Evolutionary conservation across 768 basidiomycete species (phyloP).

Genomic region (Megacollybia marginata): DNA sequence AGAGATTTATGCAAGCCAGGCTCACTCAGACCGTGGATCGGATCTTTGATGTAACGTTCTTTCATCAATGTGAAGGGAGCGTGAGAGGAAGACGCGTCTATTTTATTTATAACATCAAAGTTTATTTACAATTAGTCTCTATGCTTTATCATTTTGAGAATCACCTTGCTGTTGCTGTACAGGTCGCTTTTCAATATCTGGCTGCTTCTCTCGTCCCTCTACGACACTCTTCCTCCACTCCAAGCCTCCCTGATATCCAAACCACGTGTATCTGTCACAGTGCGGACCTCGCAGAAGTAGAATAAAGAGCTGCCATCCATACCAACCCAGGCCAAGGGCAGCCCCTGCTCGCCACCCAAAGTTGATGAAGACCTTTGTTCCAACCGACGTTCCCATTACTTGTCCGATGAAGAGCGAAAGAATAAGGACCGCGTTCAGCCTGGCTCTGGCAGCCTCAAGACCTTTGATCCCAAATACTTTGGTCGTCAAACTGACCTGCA

Average conservation of each 20-base stretch:
- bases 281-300: slow-evolving; percentile 69
- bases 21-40: slow-evolving; percentile 35
- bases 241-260: slow-evolving; percentile 56
- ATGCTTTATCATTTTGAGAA: no score
- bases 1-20: slow-evolving; percentile 1
- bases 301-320: slow-evolving; percentile 46
- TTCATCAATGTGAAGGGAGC: no score
- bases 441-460: slow-evolving; percentile 41
- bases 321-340: slow-evolving; percentile 50
- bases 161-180: no score
- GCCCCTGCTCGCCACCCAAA: slow-evolving; percentile 69
- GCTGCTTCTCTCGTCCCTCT: neutral
- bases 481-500: slow-evolving; percentile 28
- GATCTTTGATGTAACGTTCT: slow-evolving; percentile 23
- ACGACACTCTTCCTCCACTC: slow-evolving; percentile 8
- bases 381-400: slow-evolving; percentile 74
- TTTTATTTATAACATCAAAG: no score
- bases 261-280: slow-evolving; percentile 45
- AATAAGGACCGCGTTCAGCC: slow-evolving; percentile 51
- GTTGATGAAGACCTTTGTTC: slow-evolving; percentile 60
- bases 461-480: slow-evolving; percentile 16
- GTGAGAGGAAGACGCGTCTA: no score
- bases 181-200: neutral
- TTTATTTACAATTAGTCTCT: no score
- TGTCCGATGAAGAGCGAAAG: slow-evolving; percentile 72